These are phyloP conservation scores for Neofusicoccum sp. DNA, from an alignment of 2,329 filamentous ascomycete genomes.

Conservation along the genomic window DNA sequence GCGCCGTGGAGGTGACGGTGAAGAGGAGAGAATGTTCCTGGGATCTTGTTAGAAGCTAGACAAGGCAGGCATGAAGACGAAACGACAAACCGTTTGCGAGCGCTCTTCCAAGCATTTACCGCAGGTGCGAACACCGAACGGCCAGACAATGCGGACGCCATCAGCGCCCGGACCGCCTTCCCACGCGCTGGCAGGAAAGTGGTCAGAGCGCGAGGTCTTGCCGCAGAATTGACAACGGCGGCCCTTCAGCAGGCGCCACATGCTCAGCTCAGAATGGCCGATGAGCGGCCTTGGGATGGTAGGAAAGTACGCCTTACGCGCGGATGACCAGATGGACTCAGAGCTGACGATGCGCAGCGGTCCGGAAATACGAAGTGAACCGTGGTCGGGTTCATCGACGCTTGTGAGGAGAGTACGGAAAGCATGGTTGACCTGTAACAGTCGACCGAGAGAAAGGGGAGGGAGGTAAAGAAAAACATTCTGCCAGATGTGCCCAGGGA, in stretches of 20 bases:
- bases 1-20: slow-evolving; percentile 58
- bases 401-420: slow-evolving; percentile 58
- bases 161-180: slow-evolving; percentile 64
- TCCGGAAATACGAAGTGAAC: slow-evolving; percentile 34
- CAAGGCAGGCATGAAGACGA: slow-evolving; percentile 16
- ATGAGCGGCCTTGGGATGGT: slow-evolving; percentile 70
- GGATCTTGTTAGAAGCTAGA: slow-evolving; percentile 28
- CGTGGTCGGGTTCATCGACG: slow-evolving; percentile 36
- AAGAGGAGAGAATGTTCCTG: slow-evolving; percentile 73
- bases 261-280: slow-evolving; percentile 68
- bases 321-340: slow-evolving; percentile 70
- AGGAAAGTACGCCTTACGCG: slow-evolving; percentile 66
- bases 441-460: slow-evolving; percentile 63
- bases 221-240: slow-evolving; percentile 69
- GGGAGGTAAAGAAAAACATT: slow-evolving; percentile 68
- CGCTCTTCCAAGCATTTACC: slow-evolving; percentile 63
- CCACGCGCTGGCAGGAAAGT: slow-evolving; percentile 47
- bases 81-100: slow-evolving; percentile 64
- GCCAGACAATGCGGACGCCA: slow-evolving; percentile 68
- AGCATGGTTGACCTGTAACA: slow-evolving; percentile 68
- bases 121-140: slow-evolving; percentile 69
- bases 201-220: slow-evolving; percentile 38
- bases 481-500: slow-evolving; percentile 70
- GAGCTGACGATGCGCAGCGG: slow-evolving; percentile 53
- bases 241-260: slow-evolving; percentile 72